phyloP scores from a whole-genome alignment of 2,329 filamentous ascomycete genomes.

The Penicillium sp. region DNA sequence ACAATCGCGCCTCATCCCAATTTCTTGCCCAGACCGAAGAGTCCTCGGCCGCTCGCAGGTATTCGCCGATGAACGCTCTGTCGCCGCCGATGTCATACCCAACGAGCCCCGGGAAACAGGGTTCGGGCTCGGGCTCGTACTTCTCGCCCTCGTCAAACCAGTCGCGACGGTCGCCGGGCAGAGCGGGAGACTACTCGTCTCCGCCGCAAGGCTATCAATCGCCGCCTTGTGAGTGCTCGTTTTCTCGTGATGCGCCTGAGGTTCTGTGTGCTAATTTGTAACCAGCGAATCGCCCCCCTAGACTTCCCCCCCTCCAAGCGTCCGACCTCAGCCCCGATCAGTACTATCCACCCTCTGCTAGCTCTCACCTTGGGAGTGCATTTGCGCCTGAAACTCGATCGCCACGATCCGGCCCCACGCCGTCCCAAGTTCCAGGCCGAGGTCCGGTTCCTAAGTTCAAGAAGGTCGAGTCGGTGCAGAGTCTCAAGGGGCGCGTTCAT shows the following conservation, averaged over 20 bases:
- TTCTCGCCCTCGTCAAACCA: constrained; percentile 55
- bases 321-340: constrained; percentile 69
- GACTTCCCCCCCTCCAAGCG: constrained; percentile 72
- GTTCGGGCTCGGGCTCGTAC: constrained; percentile 49
- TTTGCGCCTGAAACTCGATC: constrained; percentile 57
- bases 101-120: constrained; percentile 59
- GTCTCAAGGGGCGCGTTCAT: constrained; percentile 82
- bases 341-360: constrained; percentile 70
- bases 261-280: constrained; percentile 5
- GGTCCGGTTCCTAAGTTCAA: constrained; percentile 85
- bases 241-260: constrained; percentile 9
- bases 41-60: constrained; percentile 82
- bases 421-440: constrained; percentile 47
- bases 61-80: constrained; percentile 91
- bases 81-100: constrained; percentile 79
- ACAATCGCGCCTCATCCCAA: constrained; percentile 70
- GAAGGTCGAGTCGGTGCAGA: constrained; percentile 69
- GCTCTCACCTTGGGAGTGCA: constrained; percentile 69
- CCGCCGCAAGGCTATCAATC: constrained; percentile 61
- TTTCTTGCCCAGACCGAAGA: constrained; percentile 68
- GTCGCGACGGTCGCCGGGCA: constrained; percentile 76
- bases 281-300: constrained; percentile 55
- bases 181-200: constrained; percentile 60
- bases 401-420: constrained; percentile 46
- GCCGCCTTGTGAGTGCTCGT: constrained; percentile 53